These are phyloP conservation scores for Phaseolus lunatus DNA, from an alignment of 306 rosid species.

Conservation along the genomic window DNA sequence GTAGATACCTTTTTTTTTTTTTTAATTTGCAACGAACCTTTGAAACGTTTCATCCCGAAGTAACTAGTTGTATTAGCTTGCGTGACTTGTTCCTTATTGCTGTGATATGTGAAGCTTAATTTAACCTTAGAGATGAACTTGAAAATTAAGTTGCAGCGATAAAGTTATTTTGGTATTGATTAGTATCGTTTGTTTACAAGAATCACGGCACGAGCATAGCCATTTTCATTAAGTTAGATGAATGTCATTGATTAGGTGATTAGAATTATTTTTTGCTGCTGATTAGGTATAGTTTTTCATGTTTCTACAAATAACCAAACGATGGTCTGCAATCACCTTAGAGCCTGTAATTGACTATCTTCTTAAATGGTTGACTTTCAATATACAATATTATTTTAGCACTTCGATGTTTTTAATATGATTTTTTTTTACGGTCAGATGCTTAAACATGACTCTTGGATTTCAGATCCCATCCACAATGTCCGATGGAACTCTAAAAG, in stretches of 20 bases:
- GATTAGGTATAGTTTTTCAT: neutral
- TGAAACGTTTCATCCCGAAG: slow-evolving; percentile 13
- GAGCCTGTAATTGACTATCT: slow-evolving; percentile 8
- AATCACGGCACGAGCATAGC: neutral
- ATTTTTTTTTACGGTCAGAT: neutral
- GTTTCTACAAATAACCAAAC: slow-evolving; percentile 32
- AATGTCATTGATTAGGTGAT: neutral
- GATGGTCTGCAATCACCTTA: neutral
- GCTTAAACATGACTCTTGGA: slow-evolving; percentile 40
- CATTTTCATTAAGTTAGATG: slow-evolving; percentile 1
- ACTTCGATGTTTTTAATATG: neutral
- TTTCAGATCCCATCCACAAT: slow-evolving; percentile 65
- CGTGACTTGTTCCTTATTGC: slow-evolving; percentile 19
- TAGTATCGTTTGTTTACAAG: neutral
- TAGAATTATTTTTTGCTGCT: too few species aligned
- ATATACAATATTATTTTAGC: neutral
- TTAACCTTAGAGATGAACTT: neutral
- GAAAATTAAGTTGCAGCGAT: neutral
- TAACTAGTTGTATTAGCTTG: neutral
- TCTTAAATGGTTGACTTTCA: slow-evolving; percentile 2
- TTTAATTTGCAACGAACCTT: slow-evolving; percentile 6
- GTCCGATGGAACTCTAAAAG: slow-evolving; percentile 44
- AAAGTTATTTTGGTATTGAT: slow-evolving; percentile 19
- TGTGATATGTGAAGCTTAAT: neutral
- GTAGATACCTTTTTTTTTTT: neutral